Evolutionary conservation across 805 yeast species (phyloP), one percentile per base, ranked within the genome.

Genomic region (Jamesozyma gamospora): DNA sequence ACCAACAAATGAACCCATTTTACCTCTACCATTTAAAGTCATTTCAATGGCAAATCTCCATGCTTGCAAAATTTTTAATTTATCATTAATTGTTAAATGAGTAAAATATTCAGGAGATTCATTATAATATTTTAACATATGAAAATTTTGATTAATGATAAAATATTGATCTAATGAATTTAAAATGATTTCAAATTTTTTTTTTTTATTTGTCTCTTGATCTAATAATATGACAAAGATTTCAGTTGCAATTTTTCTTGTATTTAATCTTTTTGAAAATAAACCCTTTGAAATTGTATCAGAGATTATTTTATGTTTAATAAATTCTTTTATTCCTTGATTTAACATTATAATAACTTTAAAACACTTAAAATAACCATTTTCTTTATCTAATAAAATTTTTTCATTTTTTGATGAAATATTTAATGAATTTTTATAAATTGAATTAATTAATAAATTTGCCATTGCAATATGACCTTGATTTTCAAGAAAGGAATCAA

Each of bases 1-100:
- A 2, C 96, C 96, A 8, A 90, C 97, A 51, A 81, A 60, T 1
- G 96, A 84, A 10, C 96, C 95, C 72, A 83, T 70, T 51, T 77
- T 81, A 7, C 97, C 97, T 49, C 88, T 72, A 2, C 96, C 96
- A 41, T 78, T 85, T 33, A 86, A 51, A 0, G 88, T 79, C 36
- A 71, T 73, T 37, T 72, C 79, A 3, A 85, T 79, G 11, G 76
- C 64, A 36, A 65, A 62, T 34, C 85, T 53, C 95, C 95, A 86
- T 28, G 79, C 70, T 44, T 78, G 82, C 49, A 81, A 73, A 45
- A 67, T 64, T 37, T 54, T 55, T 13, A 62, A 47, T 16, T 49
- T 51, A 27, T 50, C 45, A 25, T 51, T 50, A 24, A 41, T 32
- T 25, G 42, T 44, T 18, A 49, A 32, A 40, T 45, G 49, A 15